Conservation (phyloP, 257 asterid genomes). For the Solanum appendiculatum region DNA sequence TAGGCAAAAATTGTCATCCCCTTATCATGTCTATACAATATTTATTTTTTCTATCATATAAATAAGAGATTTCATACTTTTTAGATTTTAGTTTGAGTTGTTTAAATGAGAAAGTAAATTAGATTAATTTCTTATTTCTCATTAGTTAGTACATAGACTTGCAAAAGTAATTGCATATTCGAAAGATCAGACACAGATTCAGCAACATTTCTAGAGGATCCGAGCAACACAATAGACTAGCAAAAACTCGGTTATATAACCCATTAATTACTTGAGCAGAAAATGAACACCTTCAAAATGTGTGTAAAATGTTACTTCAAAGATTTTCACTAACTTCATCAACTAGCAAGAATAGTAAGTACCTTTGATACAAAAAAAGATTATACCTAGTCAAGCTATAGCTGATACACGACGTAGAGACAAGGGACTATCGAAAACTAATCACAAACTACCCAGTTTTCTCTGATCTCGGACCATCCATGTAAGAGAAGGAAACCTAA, state of each 20-base stretch:
- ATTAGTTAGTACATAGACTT: too few species aligned
- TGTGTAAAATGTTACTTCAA: neutral
- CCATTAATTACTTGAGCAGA: neutral
- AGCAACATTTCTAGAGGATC: neutral
- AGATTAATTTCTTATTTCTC: too few species aligned
- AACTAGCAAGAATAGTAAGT: neutral
- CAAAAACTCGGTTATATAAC: neutral
- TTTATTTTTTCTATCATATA: too few species aligned
- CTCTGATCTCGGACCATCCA: neutral
- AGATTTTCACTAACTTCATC: neutral
- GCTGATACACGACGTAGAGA: neutral
- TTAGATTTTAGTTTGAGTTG: too few species aligned
- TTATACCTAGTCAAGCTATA: neutral
- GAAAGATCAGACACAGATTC: too few species aligned
- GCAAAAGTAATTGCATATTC: too few species aligned
- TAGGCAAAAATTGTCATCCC: too few species aligned
- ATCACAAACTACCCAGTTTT: neutral
- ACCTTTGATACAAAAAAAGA: neutral
- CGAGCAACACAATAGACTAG: neutral
- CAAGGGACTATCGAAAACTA: neutral
- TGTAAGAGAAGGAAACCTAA: conserved; percentile 9
- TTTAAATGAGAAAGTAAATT: too few species aligned
- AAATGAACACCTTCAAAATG: neutral
- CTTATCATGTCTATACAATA: too few species aligned
- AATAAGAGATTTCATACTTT: too few species aligned